Evolutionary conservation across 2,329 filamentous ascomycete species (phyloP), one percentile per base, ranked within the genome.

Genomic region (Calonectria henricotiae): DNA sequence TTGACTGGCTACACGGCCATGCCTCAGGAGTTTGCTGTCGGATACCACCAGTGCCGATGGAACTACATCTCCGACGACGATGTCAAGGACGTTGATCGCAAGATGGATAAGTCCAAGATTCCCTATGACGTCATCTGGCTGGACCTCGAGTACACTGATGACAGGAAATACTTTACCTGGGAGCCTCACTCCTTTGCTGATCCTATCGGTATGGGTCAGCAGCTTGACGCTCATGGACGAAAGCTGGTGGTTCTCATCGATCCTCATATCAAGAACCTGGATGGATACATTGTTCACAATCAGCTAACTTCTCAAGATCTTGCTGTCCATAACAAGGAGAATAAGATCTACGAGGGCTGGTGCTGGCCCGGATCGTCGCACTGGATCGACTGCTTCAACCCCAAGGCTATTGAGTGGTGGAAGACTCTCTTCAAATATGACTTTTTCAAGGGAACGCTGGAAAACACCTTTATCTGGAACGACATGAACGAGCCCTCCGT

Each of bases 401-500:
- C 96, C n/a, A 92, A 92, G 65, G 94, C 95, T 7, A 90, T 93
- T 65, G 90, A 93, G 71, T 99, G 96, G 96, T 99, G 96, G 96
- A 93, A 91, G 75, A 85, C 87, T 3, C 88, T 98, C 12, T 98
- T 97, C 88, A 92, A 93, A 78, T 98, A 97, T 75, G 91, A 94
- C 80, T 89, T 85, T 46, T 99, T 98, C 88, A 94, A 94, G 82
- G 95, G 95, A 58, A 94, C 94, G 1, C 88, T 92, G 76, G 87
- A 92, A 73, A 99, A 98, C 82, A 92, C 94, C 0, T 98, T 94
- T 83, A 90, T 99, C 77, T 99, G 96, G 96, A 99, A 99, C 82
- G 96, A 99, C 82, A 99, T 99, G 96, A 98, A 98, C 80, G 96
- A 99, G 85, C 96, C 96, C 0, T 98, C 96, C 0, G 96, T 99